Evolutionary conservation across 2,329 filamentous ascomycete genomes (phyloP), one percentile per base, ranked within the genome.

Genomic region (Thielaviopsis populi): DNA sequence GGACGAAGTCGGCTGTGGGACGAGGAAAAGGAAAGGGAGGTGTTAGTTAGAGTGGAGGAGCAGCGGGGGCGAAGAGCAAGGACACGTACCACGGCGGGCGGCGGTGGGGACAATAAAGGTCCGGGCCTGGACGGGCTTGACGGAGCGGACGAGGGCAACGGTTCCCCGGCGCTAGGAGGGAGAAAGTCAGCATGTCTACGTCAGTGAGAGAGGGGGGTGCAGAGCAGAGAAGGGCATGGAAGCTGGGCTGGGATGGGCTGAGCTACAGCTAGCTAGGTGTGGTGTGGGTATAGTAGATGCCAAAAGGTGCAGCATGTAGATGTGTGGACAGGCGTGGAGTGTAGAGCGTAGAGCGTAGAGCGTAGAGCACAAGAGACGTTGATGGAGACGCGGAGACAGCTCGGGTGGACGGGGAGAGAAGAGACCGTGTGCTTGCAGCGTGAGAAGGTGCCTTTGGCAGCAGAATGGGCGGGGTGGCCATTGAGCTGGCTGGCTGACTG

Each of bases 1-100:
- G 94, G 71, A 99, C 89, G 72, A 96, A 85, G 77, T 99, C 94
- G 84, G 89, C 94, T 97, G 74, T 68, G 61, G 30, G 41, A n/a
- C n/a, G 53, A 63, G 17, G 62, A 50, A 67, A 4, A 59, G n/a
- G 27, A 19, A 37, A 59, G 22, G 15, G 19, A 33, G n/a, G 13
- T 37, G 27, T 17, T 13, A n/a, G 22, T 50, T 17, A 40, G 61
- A 68, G 68, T 67, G 54, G 37, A 53, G 63, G 61, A 46, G 17
- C n/a, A 17, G 13, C 19, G 1, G 54, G 22, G 33, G 48, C n/a
- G 27, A 33, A 40, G 54, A n/a, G 0, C n/a, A 30, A 37, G 62
- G 62, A 64, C 61, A 75, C 82, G 75, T 80, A 84, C 82, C 81
- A 80, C 80, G 78, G 73, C 82, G 78, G 68, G 81, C 80, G 69